These are phyloP conservation scores for Tolypocladium inflatum DNA, from an alignment of 2,329 filamentous ascomycete genomes.

Conservation along the genomic window DNA sequence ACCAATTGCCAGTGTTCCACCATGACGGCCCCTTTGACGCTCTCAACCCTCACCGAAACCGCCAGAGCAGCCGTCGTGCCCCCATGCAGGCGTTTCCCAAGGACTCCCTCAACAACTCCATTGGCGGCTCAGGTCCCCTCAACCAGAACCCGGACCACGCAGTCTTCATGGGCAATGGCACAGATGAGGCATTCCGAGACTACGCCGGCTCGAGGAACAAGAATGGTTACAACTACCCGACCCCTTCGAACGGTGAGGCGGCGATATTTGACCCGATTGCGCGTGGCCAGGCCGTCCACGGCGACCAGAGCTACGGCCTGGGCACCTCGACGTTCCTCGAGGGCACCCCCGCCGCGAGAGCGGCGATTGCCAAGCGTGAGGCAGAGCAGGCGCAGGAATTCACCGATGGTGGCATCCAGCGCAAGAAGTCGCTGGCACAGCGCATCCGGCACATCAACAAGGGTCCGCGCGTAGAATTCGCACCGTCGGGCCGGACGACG, in stretches of 20 bases:
- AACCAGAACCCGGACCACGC: conserved; percentile 76
- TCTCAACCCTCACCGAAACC: conserved; percentile 88
- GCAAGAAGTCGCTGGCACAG: conserved; percentile 93
- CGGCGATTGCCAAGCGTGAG: conserved; percentile 67
- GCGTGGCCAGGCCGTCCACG: conserved; percentile 67
- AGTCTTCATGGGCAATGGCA: conserved; percentile 71
- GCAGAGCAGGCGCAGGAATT: conserved; percentile 56
- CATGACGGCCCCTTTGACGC: conserved; percentile 97
- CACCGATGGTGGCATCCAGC: conserved; percentile 53
- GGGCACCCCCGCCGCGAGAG: conserved; percentile 76
- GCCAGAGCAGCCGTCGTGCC: conserved; percentile 69
- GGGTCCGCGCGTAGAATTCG: conserved; percentile 46
- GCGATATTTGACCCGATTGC: conserved; percentile 59
- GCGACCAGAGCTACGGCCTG: conserved; percentile 71
- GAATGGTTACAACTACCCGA: conserved; percentile 12
- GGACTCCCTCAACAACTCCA: conserved; percentile 81
- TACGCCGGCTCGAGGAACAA: conserved; percentile 40
- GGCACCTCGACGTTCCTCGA: conserved; percentile 95
- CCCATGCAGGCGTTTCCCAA: conserved; percentile 96
- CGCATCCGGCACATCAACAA: conserved; percentile 79
- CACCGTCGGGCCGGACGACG: conserved; percentile 47
- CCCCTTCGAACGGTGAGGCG: conserved; percentile 25
- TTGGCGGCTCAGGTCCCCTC: conserved; percentile 80
- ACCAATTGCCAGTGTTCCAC: conserved; percentile 68
- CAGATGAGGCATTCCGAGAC: conserved; percentile 80